phyloP scores from a whole-genome alignment of 805 yeast species.

The Ogataea populi-albae region DNA sequence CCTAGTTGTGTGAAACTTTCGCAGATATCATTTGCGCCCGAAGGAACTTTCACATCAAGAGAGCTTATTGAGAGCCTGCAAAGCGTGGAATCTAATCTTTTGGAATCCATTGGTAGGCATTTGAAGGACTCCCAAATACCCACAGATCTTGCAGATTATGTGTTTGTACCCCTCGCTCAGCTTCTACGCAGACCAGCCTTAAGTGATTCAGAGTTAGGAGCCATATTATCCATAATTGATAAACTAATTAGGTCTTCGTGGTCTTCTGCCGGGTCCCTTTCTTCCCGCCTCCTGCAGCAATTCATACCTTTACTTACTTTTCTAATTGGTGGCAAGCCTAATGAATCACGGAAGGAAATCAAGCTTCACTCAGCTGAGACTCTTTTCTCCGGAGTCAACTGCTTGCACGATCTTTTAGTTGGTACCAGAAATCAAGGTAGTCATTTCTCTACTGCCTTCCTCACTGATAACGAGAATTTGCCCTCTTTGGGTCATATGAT shows the following conservation, averaged over 20 bases:
- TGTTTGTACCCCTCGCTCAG: slow-evolving; percentile 58
- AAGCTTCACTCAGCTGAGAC: slow-evolving; percentile 36
- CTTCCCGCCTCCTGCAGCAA: slow-evolving; percentile 40
- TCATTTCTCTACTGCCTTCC: slow-evolving; percentile 22
- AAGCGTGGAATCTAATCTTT: slow-evolving; percentile 30
- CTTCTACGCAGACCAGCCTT: slow-evolving; percentile 47
- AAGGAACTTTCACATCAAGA: slow-evolving; percentile 30
- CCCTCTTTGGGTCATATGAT: slow-evolving; percentile 49
- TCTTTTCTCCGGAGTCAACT: slow-evolving; percentile 34
- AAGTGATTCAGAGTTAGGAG: slow-evolving; percentile 45
- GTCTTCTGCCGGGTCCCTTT: slow-evolving; percentile 37
- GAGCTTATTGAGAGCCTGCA: slow-evolving; percentile 33
- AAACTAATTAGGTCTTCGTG: slow-evolving; percentile 47
- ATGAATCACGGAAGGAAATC: slow-evolving; percentile 24
- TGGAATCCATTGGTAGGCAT: slow-evolving; percentile 5
- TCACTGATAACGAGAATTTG: slow-evolving; percentile 33
- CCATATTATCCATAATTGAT: slow-evolving; percentile 42
- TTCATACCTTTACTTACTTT: slow-evolving; percentile 45
- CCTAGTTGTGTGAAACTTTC: slow-evolving; percentile 46
- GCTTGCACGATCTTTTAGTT: slow-evolving; percentile 30
- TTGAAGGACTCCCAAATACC: slow-evolving; percentile 25
- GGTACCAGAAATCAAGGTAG: slow-evolving; percentile 33
- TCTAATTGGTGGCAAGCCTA: slow-evolving; percentile 46
- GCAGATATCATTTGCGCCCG: slow-evolving; percentile 40
- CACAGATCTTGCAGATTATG: slow-evolving; percentile 52